Percentiles rank a stretch among this genome's conserved stretches.
Evolutionary conservation across 768 basidiomycete species (phyloP).

Genomic region (Nidula microcarpa): DNA sequence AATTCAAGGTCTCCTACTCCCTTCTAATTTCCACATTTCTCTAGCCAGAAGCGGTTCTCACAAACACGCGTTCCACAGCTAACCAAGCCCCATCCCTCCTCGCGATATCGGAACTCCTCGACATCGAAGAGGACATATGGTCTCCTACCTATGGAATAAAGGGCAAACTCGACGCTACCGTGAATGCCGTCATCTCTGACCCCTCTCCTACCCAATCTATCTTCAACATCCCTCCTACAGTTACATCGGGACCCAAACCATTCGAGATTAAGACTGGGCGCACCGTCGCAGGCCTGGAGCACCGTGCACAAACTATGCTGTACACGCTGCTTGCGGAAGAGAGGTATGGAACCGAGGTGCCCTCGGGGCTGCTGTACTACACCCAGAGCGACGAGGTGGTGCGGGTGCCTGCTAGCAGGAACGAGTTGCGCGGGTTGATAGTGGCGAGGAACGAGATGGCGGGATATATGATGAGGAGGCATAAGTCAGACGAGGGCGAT

Average conservation of each 20-base stretch:
- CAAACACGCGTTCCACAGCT: constrained; percentile 57
- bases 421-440: constrained; percentile 86
- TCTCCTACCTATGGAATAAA: constrained; percentile 93
- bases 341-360: constrained; percentile 81
- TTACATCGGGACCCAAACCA: constrained; percentile 52
- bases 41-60: constrained; percentile 63
- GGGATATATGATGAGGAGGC: constrained; percentile 62
- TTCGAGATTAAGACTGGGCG: constrained; percentile 97
- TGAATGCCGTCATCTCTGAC: constrained; percentile 64
- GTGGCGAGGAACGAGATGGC: constrained; percentile 83
- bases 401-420: constrained; percentile 71
- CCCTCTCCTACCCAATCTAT: constrained; percentile 17
- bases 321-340: constrained; percentile 91
- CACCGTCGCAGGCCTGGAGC: constrained; percentile 73
- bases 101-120: constrained; percentile 73
- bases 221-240: constrained; percentile 2
- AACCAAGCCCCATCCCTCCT: constrained; percentile 51
- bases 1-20: neutral
- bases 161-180: constrained; percentile 92
- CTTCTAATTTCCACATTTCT: neutral
- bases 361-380: constrained; percentile 88
- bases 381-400: constrained; percentile 89
- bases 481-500: constrained; percentile 10
- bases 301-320: constrained; percentile 97
- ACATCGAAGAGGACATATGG: constrained; percentile 97